These are phyloP conservation scores for Capsicum baccatum DNA, from an alignment of 257 asterid genomes.

Conservation along the genomic window DNA sequence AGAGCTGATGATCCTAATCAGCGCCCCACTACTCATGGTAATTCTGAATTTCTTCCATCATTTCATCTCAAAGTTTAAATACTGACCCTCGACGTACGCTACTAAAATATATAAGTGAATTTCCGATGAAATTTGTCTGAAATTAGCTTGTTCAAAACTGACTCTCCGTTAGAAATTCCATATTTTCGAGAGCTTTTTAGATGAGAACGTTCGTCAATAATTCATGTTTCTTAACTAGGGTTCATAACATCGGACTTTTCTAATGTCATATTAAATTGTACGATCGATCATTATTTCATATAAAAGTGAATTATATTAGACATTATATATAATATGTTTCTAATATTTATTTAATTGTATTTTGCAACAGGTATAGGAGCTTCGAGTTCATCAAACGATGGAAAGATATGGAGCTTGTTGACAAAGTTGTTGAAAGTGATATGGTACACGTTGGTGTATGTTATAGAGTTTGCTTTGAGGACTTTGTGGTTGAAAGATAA, in stretches of 20 bases:
- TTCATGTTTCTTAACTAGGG: too few relatives aligned
- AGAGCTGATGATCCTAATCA: constrained; percentile 52
- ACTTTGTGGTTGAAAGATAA: constrained; percentile 48
- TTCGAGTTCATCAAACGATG: constrained; percentile 26
- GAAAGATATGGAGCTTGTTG: constrained; percentile 38
- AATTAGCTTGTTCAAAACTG: too few relatives aligned
- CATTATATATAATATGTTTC: too few relatives aligned
- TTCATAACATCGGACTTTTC: too few relatives aligned
- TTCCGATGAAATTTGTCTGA: neutral
- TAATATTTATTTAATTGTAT: neutral
- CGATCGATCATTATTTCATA: too few relatives aligned
- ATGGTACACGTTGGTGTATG: constrained; percentile 44
- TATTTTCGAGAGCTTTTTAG: too few relatives aligned
- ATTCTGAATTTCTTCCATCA: neutral
- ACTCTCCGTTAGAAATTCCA: too few relatives aligned
- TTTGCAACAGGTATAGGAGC: constrained; percentile 26
- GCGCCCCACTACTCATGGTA: constrained; percentile 37
- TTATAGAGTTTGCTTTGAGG: constrained; percentile 41
- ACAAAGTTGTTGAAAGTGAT: constrained; percentile 38
- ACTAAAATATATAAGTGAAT: too few relatives aligned
- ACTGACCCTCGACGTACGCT: too few relatives aligned
- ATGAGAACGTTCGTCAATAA: too few relatives aligned
- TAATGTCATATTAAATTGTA: too few relatives aligned
- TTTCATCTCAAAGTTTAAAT: neutral
- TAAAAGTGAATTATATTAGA: too few relatives aligned